A percentile compares a stretch with the other conserved stretches of the same genome.
Conservation (phyloP, 371 early-diverging fungal genomes). For the Actinomortierella ambigua region DNA sequence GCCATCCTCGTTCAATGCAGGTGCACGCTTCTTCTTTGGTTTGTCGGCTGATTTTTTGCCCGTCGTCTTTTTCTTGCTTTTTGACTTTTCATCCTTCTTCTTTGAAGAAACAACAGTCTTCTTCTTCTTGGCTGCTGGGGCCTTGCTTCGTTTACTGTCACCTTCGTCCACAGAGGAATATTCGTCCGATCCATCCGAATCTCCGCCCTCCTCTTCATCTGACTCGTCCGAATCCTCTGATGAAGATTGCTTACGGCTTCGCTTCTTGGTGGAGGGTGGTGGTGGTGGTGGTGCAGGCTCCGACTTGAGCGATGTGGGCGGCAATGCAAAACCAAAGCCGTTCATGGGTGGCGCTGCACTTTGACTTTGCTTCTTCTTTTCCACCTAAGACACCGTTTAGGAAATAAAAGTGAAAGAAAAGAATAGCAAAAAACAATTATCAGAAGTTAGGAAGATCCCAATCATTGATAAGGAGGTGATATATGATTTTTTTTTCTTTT, state of each 20-base stretch:
- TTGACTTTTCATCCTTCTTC: constrained; percentile 5
- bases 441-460: no score
- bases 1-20: constrained; percentile 22
- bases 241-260: constrained; percentile 1
- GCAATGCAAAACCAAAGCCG: constrained; percentile 37
- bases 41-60: constrained; percentile 8
- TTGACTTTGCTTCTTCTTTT: constrained; percentile 33
- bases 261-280: not conserved
- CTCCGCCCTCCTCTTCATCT: constrained; percentile 13
- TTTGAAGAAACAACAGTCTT: not conserved
- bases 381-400: no score
- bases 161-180: constrained; percentile 31
- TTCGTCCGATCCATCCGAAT: constrained; percentile 18
- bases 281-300: constrained; percentile 2
- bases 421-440: no score
- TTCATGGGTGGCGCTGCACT: constrained; percentile 10
- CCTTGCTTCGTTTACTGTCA: not conserved
- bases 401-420: no score
- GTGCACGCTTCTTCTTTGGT: constrained; percentile 14
- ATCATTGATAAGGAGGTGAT: no score
- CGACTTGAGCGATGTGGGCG: constrained; percentile 30
- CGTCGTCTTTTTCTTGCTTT: not conserved
- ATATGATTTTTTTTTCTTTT: no score
- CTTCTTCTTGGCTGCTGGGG: not conserved
- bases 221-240: constrained; percentile 6